Evolutionary conservation across 208 protist genomes (phyloP).

Genomic region (Trichomonas tenax): DNA sequence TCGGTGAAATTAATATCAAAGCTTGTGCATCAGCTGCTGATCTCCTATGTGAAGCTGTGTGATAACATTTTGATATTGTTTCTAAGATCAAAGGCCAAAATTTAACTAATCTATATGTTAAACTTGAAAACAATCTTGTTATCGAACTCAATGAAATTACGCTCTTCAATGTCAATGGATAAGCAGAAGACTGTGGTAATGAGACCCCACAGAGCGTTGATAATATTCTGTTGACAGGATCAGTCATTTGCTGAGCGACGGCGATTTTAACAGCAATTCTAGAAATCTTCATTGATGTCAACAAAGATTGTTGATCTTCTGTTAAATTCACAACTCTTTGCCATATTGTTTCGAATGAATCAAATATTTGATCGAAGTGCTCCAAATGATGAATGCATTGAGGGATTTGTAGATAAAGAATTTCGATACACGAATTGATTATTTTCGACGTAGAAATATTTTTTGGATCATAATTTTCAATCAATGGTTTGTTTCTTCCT

Average conservation of each 20-base stretch:
- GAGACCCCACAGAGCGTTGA: not conserved
- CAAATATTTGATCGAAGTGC: not conserved
- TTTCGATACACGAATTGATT: not conserved
- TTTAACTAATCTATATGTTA: not conserved
- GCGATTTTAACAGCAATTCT: not conserved
- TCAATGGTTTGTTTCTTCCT: not conserved
- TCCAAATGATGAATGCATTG: not conserved
- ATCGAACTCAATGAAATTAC: not conserved
- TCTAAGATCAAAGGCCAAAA: slow-evolving; percentile 5
- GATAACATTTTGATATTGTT: not conserved
- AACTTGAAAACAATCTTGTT: not conserved
- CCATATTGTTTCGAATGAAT: not conserved
- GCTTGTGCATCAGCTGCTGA: not conserved
- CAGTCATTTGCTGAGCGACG: not conserved
- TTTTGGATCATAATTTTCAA: not conserved
- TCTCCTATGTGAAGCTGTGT: not conserved
- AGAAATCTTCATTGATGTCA: not conserved
- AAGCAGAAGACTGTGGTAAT: not conserved
- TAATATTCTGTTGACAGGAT: not conserved
- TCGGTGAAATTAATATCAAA: not conserved
- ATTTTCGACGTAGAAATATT: not conserved
- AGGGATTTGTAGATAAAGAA: not conserved
- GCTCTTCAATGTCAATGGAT: not conserved
- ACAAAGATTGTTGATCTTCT: not conserved
- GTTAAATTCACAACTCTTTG: not conserved